A percentile compares a stretch with the other conserved stretches of the same genome.
These are phyloP conservation scores for Silene vulgaris DNA, from an alignment of 179 eudicot species.

Conservation along the genomic window DNA sequence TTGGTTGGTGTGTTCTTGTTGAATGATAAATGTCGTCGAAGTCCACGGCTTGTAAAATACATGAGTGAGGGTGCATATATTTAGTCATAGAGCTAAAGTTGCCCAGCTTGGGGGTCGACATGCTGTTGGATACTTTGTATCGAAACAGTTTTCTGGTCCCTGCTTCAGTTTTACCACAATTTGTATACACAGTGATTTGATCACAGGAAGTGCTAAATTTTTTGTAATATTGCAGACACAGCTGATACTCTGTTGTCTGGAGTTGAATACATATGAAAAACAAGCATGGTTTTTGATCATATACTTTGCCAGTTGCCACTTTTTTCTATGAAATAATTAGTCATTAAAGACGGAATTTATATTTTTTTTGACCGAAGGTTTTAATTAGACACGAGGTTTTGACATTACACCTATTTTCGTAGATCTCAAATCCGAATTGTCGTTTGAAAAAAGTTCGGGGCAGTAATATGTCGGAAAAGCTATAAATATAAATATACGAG, in stretches of 20 bases:
- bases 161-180: constrained; percentile 11
- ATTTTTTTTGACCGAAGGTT: too few species aligned
- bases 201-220: not conserved
- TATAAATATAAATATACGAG: too few species aligned
- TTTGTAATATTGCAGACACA: not conserved
- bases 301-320: not conserved
- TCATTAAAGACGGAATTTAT: too few species aligned
- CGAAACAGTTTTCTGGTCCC: not conserved
- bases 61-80: constrained; percentile 20
- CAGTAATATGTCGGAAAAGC: too few species aligned
- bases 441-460: too few species aligned
- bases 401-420: too few species aligned
- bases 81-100: constrained; percentile 16
- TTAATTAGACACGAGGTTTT: too few species aligned
- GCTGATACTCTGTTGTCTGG: not conserved
- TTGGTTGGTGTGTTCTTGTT: constrained; percentile 21
- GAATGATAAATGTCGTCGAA: constrained; percentile 23
- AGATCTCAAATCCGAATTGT: too few species aligned
- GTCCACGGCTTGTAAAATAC: constrained; percentile 22
- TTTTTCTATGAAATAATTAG: too few species aligned
- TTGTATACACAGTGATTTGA: not conserved
- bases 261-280: not conserved
- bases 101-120: not conserved
- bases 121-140: not conserved
- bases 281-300: not conserved